These are phyloP conservation scores for Pleurotus djamor DNA, from an alignment of 768 basidiomycete genomes.

Conservation along the genomic window DNA sequence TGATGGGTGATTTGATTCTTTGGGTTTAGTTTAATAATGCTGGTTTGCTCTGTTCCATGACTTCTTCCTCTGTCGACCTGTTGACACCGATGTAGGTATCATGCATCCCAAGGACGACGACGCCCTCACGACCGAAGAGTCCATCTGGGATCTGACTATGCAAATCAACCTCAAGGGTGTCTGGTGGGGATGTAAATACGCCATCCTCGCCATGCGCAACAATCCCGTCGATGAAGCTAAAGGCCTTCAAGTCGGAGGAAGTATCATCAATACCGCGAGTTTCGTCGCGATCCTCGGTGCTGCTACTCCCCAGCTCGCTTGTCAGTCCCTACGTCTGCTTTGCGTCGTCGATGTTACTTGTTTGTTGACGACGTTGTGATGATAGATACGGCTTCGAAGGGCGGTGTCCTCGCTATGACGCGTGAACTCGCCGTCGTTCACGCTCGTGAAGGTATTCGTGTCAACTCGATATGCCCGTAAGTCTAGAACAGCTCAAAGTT, in stretches of 20 bases:
- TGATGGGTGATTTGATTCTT: neutral
- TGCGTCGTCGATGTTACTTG: constrained; percentile 9
- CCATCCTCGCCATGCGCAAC: constrained; percentile 93
- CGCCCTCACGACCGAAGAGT: constrained; percentile 94
- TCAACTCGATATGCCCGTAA: constrained; percentile 96
- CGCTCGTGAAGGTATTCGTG: constrained; percentile 92
- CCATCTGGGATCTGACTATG: constrained; percentile 94
- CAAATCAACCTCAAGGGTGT: constrained; percentile 97
- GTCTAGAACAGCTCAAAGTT: constrained; percentile 19
- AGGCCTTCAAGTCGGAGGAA: constrained; percentile 79
- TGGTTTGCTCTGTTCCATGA: constrained; percentile 36
- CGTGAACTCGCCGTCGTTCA: constrained; percentile 98
- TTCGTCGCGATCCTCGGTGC: constrained; percentile 97
- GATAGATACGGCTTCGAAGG: constrained; percentile 96
- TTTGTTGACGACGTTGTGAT: constrained; percentile 6
- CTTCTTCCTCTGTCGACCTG: neutral
- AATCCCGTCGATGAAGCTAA: constrained; percentile 83
- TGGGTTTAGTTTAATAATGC: constrained; percentile 85
- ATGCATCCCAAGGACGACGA: constrained; percentile 97
- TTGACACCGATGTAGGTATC: constrained; percentile 58
- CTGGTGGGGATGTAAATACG: constrained; percentile 99
- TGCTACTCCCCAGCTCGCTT: constrained; percentile 97
- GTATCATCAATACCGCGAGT: constrained; percentile 97
- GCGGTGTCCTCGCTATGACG: constrained; percentile 98
- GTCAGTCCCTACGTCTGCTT: constrained; percentile 40